A percentile compares a stretch with the other conserved stretches of the same genome.
Conservation (phyloP, 164 flowering plant species). For the Kingdonia uniflora region DNA sequence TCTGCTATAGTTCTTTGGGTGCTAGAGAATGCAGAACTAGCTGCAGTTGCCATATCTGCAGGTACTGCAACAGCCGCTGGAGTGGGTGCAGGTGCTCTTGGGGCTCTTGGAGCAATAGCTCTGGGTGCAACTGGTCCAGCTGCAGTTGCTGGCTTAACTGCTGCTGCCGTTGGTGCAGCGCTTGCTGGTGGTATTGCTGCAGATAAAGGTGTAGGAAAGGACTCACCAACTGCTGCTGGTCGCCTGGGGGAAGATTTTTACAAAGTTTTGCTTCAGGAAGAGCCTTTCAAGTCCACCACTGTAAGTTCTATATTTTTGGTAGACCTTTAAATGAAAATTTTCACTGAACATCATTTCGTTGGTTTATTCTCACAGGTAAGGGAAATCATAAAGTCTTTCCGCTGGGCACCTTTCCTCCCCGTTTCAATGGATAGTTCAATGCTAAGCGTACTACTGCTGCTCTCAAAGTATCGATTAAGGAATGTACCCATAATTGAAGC, state of each 20-base stretch:
- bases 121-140: slow-evolving; percentile 77
- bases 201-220: slow-evolving; percentile 56
- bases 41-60: slow-evolving; percentile 72
- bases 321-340: background rate
- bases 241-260: slow-evolving; percentile 74
- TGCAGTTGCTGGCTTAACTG: slow-evolving; percentile 78
- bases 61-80: slow-evolving; percentile 78
- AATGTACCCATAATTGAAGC: slow-evolving; percentile 78
- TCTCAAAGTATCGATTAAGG: slow-evolving; percentile 76
- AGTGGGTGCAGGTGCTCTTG: slow-evolving; percentile 78
- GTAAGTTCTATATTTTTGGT: slow-evolving; percentile 27
- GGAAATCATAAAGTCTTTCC: slow-evolving; percentile 53
- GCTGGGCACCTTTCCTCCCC: slow-evolving; percentile 86
- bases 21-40: slow-evolving; percentile 76
- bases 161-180: slow-evolving; percentile 83
- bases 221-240: slow-evolving; percentile 74
- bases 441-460: slow-evolving; percentile 69
- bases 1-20: slow-evolving; percentile 81
- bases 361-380: slow-evolving; percentile 57
- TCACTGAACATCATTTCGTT: background rate
- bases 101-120: slow-evolving; percentile 79
- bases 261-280: slow-evolving; percentile 74
- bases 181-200: slow-evolving; percentile 78
- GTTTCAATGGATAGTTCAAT: slow-evolving; percentile 64
- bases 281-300: slow-evolving; percentile 88